These are phyloP conservation scores for Cerrena zonata DNA, from an alignment of 1,284 basidiomycete species.

Conservation along the genomic window DNA sequence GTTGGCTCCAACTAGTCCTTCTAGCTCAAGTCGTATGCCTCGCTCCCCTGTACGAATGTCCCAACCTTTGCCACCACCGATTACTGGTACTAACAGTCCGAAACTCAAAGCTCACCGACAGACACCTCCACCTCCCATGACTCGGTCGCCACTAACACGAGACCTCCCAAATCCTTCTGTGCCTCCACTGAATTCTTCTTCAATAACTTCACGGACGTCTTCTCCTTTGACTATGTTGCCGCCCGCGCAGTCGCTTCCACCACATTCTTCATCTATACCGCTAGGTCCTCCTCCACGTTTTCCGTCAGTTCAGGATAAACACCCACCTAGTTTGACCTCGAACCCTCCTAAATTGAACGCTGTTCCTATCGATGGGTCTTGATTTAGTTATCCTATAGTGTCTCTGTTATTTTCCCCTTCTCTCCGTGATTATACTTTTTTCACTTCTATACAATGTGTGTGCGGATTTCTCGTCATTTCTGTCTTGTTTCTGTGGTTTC, in stretches of 20 bases:
- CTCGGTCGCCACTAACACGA: conserved; percentile 10
- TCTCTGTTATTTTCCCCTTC: neutral
- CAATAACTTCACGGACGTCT: conserved; percentile 7
- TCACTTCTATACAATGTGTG: neutral
- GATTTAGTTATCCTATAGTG: neutral
- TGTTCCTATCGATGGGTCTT: conserved; percentile 9
- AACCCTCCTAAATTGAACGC: conserved; percentile 6
- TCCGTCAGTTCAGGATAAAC: conserved; percentile 1
- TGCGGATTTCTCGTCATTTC: neutral
- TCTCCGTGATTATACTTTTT: conserved; percentile 1
- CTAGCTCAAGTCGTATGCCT: neutral
- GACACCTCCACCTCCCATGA: conserved; percentile 10
- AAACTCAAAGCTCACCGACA: conserved; percentile 7
- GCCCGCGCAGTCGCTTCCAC: conserved; percentile 1
- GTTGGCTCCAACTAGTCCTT: conserved; percentile 15
- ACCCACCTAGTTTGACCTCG: conserved; percentile 1
- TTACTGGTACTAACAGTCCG: conserved; percentile 5
- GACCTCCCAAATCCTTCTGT: neutral
- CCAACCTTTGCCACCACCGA: neutral
- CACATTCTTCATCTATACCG: conserved; percentile 11
- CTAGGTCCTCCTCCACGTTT: conserved; percentile 5
- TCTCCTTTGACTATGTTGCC: conserved; percentile 13
- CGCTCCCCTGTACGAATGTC: conserved; percentile 12
- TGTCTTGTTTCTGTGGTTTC: neutral
- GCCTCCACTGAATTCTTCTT: neutral